phyloP scores from a whole-genome alignment of 1,139 yeast species.

The Lipomyces yarrowii region DNA sequence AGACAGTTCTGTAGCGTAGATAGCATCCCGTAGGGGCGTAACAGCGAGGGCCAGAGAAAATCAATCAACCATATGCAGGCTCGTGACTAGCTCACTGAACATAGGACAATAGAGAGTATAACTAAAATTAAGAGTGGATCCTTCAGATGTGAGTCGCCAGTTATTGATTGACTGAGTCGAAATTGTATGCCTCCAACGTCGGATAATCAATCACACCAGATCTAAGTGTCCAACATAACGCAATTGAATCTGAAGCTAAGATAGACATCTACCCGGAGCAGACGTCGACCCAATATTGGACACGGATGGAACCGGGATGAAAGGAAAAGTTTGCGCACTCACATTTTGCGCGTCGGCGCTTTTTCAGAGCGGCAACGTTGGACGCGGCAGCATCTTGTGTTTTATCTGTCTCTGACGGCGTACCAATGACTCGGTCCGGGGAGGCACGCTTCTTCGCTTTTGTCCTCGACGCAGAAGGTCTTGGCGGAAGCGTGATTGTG shows the following conservation, averaged over 20 bases:
- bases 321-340: slow-evolving; percentile 9
- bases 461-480: slow-evolving; percentile 31
- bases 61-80: neutral
- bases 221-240: neutral
- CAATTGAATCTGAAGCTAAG: neutral
- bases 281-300: neutral
- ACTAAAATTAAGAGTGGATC: neutral
- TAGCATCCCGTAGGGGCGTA: neutral
- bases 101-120: neutral
- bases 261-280: neutral
- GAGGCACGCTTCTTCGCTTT: slow-evolving; percentile 31
- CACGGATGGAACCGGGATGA: neutral
- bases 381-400: neutral
- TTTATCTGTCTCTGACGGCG: slow-evolving; percentile 1
- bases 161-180: neutral
- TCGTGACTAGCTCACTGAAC: neutral
- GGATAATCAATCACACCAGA: neutral
- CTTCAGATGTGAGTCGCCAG: neutral
- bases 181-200: neutral
- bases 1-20: neutral
- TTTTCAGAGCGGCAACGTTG: slow-evolving; percentile 14
- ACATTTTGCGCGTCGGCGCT: slow-evolving; percentile 28
- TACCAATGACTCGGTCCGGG: slow-evolving; percentile 25
- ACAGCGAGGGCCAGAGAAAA: neutral
- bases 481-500: slow-evolving; percentile 30